Evolutionary conservation across 345 rosid genomes (phyloP).

Genomic region (Salix dunnii): DNA sequence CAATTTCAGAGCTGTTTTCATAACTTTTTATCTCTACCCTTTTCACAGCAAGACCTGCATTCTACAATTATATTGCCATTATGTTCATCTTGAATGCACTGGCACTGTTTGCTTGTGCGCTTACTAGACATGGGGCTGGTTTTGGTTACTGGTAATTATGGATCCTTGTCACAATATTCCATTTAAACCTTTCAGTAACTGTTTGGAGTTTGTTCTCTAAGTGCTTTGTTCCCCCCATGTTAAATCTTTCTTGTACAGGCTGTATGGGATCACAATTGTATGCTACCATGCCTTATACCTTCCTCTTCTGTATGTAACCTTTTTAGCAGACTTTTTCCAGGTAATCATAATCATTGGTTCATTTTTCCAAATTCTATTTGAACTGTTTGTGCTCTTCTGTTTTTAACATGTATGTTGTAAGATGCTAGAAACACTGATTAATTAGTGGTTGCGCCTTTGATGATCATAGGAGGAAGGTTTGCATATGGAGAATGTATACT

Average conservation of each 20-base stretch:
- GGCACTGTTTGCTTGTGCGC: constrained; percentile 57
- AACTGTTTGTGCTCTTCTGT: not conserved
- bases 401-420: not conserved
- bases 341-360: constrained; percentile 24
- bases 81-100: constrained; percentile 67
- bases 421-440: not conserved
- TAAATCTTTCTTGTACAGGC: constrained; percentile 44
- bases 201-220: not conserved
- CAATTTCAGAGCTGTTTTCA: not conserved
- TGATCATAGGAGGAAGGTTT: constrained; percentile 70
- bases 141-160: constrained; percentile 73
- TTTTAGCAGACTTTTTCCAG: constrained; percentile 92
- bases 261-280: constrained; percentile 57
- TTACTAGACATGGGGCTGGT: constrained; percentile 54
- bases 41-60: constrained; percentile 83
- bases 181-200: not conserved
- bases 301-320: constrained; percentile 70
- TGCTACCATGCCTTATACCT: constrained; percentile 84
- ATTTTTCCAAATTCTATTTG: not conserved
- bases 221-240: not conserved
- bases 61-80: constrained; percentile 62
- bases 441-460: constrained; percentile 1
- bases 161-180: not conserved
- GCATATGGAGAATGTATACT: constrained; percentile 73
- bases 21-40: not conserved